A percentile compares a stretch with the other conserved stretches of the same genome.
Conservation (phyloP, 257 asterid species). For the Petrea volubilis region DNA sequence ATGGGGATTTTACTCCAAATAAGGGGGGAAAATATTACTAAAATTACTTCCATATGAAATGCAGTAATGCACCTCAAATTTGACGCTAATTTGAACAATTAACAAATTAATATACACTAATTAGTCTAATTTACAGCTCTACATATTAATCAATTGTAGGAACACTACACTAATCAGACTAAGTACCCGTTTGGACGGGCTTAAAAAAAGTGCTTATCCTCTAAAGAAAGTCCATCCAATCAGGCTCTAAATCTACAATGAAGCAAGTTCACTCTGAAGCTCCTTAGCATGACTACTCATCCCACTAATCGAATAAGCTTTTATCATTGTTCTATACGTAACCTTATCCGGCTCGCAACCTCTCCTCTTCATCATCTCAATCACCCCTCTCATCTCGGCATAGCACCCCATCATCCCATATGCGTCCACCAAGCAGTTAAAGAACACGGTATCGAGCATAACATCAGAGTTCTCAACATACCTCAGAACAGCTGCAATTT, state of each 20-base stretch:
- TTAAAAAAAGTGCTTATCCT: background rate
- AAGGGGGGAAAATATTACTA: no score
- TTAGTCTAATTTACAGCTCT: no score
- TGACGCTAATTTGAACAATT: background rate
- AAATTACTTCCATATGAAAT: no score
- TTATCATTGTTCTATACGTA: slow-evolving; percentile 79
- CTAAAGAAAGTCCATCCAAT: background rate
- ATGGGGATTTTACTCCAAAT: no score
- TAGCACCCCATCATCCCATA: slow-evolving; percentile 93
- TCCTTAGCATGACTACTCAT: slow-evolving; percentile 69
- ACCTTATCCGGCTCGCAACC: slow-evolving; percentile 78
- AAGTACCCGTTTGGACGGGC: no score
- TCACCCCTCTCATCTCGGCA: slow-evolving; percentile 74
- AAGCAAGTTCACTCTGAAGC: slow-evolving; percentile 54
- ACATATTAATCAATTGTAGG: background rate
- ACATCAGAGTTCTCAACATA: slow-evolving; percentile 72
- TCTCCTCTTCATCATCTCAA: slow-evolving; percentile 70
- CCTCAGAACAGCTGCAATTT: slow-evolving; percentile 56
- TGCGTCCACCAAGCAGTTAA: slow-evolving; percentile 83
- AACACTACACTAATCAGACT: background rate
- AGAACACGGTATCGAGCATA: slow-evolving; percentile 72
- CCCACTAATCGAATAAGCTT: slow-evolving; percentile 58
- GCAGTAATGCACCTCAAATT: no score
- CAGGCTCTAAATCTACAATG: slow-evolving; percentile 40
- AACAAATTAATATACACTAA: background rate